phyloP scores from a whole-genome alignment of 75 land plant species.

The Picea sitchensis region DNA sequence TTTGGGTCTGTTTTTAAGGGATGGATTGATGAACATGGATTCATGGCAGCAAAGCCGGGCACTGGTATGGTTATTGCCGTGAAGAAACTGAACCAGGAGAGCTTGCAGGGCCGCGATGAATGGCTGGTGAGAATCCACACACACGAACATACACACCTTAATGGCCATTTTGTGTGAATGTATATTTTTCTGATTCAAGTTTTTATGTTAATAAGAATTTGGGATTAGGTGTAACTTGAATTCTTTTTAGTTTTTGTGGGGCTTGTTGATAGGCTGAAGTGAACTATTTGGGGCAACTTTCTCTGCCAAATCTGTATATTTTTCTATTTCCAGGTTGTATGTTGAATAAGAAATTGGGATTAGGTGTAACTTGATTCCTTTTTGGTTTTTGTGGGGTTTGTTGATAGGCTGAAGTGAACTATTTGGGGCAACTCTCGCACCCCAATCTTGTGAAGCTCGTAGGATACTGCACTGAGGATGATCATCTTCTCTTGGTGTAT shows the following conservation, averaged over 20 bases:
- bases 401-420: slow-evolving; percentile 65
- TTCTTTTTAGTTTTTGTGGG: not conserved
- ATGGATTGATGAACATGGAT: slow-evolving; percentile 65
- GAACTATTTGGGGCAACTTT: slow-evolving; percentile 62
- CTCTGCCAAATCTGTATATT: slow-evolving; percentile 34
- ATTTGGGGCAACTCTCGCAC: slow-evolving; percentile 60
- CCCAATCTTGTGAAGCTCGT: slow-evolving; percentile 65
- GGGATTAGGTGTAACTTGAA: not conserved
- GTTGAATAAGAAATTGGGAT: not conserved
- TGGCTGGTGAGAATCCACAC: slow-evolving; percentile 45
- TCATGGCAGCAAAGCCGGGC: slow-evolving; percentile 53
- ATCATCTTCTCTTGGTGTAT: slow-evolving; percentile 58
- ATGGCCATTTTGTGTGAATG: not conserved
- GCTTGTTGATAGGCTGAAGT: slow-evolving; percentile 44
- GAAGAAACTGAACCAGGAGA: slow-evolving; percentile 55
- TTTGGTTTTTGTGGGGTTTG: not conserved
- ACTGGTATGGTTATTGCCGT: slow-evolving; percentile 67
- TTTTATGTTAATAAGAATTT: not conserved
- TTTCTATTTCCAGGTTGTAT: not conserved
- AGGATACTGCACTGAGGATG: slow-evolving; percentile 70
- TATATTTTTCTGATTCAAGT: not conserved
- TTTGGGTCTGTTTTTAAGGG: slow-evolving; percentile 77
- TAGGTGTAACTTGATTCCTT: not conserved
- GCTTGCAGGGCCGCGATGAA: slow-evolving; percentile 63
- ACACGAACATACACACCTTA: too few relatives aligned